These are phyloP conservation scores for Endogone sp. DNA, from an alignment of 192 early-diverging fungal genomes.

Conservation along the genomic window DNA sequence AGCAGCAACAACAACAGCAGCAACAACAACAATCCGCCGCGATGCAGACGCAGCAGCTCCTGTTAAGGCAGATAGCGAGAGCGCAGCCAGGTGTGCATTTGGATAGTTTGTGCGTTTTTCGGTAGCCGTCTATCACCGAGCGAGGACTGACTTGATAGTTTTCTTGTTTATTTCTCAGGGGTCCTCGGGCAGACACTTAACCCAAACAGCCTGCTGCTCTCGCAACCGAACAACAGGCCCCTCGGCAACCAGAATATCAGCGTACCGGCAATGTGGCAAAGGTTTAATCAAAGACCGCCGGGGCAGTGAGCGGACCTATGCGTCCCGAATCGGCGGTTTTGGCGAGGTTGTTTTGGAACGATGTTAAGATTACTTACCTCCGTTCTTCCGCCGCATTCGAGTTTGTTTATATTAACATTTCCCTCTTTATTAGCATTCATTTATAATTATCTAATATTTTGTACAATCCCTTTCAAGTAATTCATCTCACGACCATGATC, in stretches of 20 bases:
- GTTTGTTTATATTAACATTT: too few relatives aligned
- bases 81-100: constrained; percentile 8
- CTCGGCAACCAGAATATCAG: constrained; percentile 5
- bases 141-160: constrained; percentile 9
- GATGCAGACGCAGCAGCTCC: constrained; percentile 15
- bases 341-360: too few relatives aligned
- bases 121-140: too few relatives aligned
- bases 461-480: too few relatives aligned
- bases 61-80: constrained; percentile 10
- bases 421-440: too few relatives aligned
- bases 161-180: constrained; percentile 2
- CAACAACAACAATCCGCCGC: constrained; percentile 9
- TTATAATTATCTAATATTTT: too few relatives aligned
- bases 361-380: too few relatives aligned
- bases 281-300: not conserved
- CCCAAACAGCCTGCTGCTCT: constrained; percentile 28
- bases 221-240: constrained; percentile 26
- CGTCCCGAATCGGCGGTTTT: too few relatives aligned
- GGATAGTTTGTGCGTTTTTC: constrained; percentile 16
- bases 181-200: constrained; percentile 19
- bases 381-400: too few relatives aligned
- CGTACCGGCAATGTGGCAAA: not conserved
- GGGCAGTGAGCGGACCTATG: not conserved
- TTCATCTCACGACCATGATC: too few relatives aligned
- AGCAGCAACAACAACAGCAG: constrained; percentile 4